Percentiles rank a stretch among this genome's conserved stretches.
Evolutionary conservation across 768 basidiomycete species (phyloP).

Genomic region (Pisolithus marmoratus): DNA sequence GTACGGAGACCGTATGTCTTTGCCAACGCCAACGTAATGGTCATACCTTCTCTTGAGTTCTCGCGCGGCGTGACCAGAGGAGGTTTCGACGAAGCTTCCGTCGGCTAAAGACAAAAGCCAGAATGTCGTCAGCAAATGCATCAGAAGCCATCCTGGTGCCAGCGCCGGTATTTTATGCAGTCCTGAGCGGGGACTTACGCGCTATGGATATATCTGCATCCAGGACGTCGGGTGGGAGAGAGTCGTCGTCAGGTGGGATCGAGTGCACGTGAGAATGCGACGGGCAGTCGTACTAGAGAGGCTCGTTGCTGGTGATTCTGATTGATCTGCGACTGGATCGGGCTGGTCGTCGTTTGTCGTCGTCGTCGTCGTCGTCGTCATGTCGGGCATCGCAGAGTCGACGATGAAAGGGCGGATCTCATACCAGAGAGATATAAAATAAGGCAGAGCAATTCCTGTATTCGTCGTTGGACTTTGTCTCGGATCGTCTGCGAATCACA

Average conservation of each 20-base stretch:
- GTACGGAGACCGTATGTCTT: slow-evolving; percentile 68
- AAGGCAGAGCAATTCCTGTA: too few relatives aligned
- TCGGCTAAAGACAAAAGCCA: slow-evolving; percentile 43
- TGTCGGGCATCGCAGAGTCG: too few relatives aligned
- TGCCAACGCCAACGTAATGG: slow-evolving; percentile 58
- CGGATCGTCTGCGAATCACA: too few relatives aligned
- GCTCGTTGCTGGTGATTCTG: slow-evolving; percentile 38
- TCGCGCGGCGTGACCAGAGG: slow-evolving; percentile 68
- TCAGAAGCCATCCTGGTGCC: too few relatives aligned
- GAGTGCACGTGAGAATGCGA: slow-evolving; percentile 41
- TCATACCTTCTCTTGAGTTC: slow-evolving; percentile 77
- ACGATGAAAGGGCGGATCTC: too few relatives aligned
- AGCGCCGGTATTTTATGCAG: too few relatives aligned
- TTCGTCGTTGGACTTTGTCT: too few relatives aligned
- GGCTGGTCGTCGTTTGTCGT: too few relatives aligned
- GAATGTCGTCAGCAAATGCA: neutral
- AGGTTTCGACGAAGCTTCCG: slow-evolving; percentile 74
- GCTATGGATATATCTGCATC: slow-evolving; percentile 55
- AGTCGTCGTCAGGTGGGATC: slow-evolving; percentile 29
- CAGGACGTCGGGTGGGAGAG: slow-evolving; percentile 46
- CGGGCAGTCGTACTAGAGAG: too few relatives aligned
- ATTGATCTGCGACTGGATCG: too few relatives aligned
- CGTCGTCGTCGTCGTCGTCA: too few relatives aligned
- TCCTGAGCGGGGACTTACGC: slow-evolving; percentile 40
- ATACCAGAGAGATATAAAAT: too few relatives aligned